phyloP scores from a whole-genome alignment of 2,329 filamentous ascomycete genomes.

The Fusarium pseudograminearum region DNA sequence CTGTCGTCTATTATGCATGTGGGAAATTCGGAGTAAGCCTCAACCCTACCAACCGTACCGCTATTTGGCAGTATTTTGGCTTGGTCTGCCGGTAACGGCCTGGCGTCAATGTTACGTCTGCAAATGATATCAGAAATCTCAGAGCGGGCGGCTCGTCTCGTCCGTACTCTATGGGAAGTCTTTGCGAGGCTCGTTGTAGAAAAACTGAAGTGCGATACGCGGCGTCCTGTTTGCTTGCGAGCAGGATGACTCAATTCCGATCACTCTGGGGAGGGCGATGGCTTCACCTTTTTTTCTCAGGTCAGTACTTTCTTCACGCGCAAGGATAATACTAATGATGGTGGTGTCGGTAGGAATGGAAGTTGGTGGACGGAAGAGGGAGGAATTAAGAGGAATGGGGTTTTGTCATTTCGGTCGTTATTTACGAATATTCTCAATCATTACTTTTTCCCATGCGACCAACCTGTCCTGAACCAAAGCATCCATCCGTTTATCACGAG shows the following conservation, averaged over 20 bases:
- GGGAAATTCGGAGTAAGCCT: slow-evolving; percentile 99
- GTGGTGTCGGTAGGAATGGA: slow-evolving; percentile 1
- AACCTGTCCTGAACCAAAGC: background rate
- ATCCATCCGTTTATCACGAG: slow-evolving; percentile 10
- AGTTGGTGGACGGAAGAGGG: background rate
- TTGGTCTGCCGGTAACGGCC: slow-evolving; percentile 85
- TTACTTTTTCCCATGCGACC: slow-evolving; percentile 7
- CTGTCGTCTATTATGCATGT: slow-evolving; percentile 70
- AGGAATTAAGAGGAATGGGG: slow-evolving; percentile 25
- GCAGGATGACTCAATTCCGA: slow-evolving; percentile 85
- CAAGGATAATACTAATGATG: slow-evolving; percentile 49
- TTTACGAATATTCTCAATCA: slow-evolving; percentile 26
- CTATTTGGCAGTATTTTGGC: slow-evolving; percentile 28
- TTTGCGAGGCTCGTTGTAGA: slow-evolving; percentile 86
- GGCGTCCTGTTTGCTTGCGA: slow-evolving; percentile 65
- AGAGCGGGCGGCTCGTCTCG: slow-evolving; percentile 55
- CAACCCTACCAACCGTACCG: slow-evolving; percentile 55
- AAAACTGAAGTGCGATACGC: slow-evolving; percentile 94
- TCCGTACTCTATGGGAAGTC: slow-evolving; percentile 81
- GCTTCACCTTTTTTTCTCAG: slow-evolving; percentile 53
- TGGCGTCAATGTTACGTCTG: slow-evolving; percentile 83
- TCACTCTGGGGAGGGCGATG: slow-evolving; percentile 87
- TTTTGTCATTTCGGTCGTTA: slow-evolving; percentile 40
- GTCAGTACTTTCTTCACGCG: slow-evolving; percentile 41
- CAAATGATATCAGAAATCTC: slow-evolving; percentile 95